Percentiles rank a stretch among this genome's conserved stretches.
phyloP scores from a whole-genome alignment of 2,329 filamentous ascomycete genomes.

The Sporothrix brasiliensis region DNA sequence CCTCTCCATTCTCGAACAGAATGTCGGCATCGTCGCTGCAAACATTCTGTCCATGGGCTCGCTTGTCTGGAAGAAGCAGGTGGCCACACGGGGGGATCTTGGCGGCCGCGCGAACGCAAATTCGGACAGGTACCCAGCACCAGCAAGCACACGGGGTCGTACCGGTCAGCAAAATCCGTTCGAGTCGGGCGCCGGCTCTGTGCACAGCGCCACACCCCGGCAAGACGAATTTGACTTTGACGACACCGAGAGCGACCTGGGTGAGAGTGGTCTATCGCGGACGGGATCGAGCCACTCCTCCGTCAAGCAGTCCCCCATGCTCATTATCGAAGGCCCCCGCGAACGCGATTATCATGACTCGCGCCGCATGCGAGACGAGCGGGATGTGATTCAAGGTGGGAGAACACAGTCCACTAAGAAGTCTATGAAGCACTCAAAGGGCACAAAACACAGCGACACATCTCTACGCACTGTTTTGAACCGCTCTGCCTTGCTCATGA shows the following conservation, averaged over 20 bases:
- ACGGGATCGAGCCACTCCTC: conserved; percentile 25
- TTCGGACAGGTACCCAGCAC: neutral
- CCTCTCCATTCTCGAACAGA: conserved; percentile 45
- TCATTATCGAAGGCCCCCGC: conserved; percentile 40
- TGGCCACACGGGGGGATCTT: conserved; percentile 11
- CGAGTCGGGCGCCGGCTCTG: conserved; percentile 28
- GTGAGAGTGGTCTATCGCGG: conserved; percentile 3
- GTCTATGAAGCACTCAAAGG: neutral
- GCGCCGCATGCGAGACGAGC: neutral
- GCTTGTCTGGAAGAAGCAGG: conserved; percentile 38
- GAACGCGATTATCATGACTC: conserved; percentile 35
- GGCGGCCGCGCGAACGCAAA: neutral
- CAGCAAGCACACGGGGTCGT: conserved; percentile 25
- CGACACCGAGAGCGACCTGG: conserved; percentile 3
- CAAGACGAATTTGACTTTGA: conserved; percentile 3
- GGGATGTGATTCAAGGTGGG: neutral
- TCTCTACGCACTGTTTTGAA: conserved; percentile 14
- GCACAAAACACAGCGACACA: conserved; percentile 6
- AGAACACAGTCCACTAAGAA: neutral
- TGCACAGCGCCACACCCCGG: conserved; percentile 23
- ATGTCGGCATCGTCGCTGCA: conserved; percentile 45
- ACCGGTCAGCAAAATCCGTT: conserved; percentile 27
- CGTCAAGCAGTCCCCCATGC: conserved; percentile 37
- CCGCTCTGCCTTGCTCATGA: neutral
- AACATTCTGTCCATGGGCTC: conserved; percentile 45